Percentiles rank a stretch among this genome's conserved stretches.
Evolutionary conservation across 352 stramenopile genomes (phyloP).

Genomic region (Phytophthora chlamydospora): DNA sequence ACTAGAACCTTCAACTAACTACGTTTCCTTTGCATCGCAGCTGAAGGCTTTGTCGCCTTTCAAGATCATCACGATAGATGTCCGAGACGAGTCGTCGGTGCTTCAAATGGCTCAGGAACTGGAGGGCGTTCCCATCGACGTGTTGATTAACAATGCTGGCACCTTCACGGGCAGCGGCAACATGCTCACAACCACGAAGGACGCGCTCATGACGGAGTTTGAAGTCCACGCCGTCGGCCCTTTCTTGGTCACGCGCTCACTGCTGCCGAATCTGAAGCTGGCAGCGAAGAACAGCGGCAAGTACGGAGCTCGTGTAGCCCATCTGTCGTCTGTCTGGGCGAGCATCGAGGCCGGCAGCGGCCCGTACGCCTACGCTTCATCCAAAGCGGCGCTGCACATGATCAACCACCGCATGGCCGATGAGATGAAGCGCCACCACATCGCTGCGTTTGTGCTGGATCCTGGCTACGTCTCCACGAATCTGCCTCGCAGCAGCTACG

Average conservation of each 20-base stretch:
- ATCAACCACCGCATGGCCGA: slow-evolving; percentile 28
- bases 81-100: slow-evolving; percentile 45
- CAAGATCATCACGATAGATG: slow-evolving; percentile 49
- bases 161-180: slow-evolving; percentile 21
- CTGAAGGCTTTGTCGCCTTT: slow-evolving; percentile 36
- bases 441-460: slow-evolving; percentile 41
- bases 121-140: slow-evolving; percentile 41
- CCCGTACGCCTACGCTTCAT: neutral
- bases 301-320: slow-evolving; percentile 34
- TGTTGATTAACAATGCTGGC: slow-evolving; percentile 61
- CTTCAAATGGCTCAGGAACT: slow-evolving; percentile 35
- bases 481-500: slow-evolving; percentile 33
- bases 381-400: neutral
- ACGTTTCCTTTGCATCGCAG: slow-evolving; percentile 10
- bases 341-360: slow-evolving; percentile 52
- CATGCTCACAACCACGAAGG: slow-evolving; percentile 40
- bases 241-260: slow-evolving; percentile 50
- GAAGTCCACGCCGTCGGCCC: slow-evolving; percentile 56
- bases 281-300: slow-evolving; percentile 35
- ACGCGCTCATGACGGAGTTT: slow-evolving; percentile 50
- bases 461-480: slow-evolving; percentile 56
- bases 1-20: neutral
- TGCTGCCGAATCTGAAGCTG: slow-evolving; percentile 49
- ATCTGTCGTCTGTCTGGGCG: slow-evolving; percentile 50
- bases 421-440: slow-evolving; percentile 49